Conservation (phyloP, 2,329 filamentous ascomycete species). For the Sporothrix euskadiensis region DNA sequence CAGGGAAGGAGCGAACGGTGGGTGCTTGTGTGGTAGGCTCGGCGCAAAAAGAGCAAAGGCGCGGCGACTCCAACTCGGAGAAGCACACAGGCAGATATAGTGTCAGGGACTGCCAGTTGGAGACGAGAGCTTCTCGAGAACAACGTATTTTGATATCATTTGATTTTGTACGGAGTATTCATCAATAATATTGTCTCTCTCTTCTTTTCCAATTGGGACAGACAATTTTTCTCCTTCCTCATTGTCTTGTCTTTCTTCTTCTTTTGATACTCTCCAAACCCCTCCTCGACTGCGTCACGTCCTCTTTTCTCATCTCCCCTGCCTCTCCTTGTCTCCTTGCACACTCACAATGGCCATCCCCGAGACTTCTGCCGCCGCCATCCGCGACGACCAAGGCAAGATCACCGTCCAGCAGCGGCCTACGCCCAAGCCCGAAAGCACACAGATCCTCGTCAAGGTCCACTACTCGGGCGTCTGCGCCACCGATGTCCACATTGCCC, state of each 20-base stretch:
- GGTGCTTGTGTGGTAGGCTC: neutral
- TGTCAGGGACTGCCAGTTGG: slow-evolving; percentile 3
- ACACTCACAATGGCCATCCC: slow-evolving; percentile 31
- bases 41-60: neutral
- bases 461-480: slow-evolving; percentile 27
- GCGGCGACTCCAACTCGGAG: slow-evolving; percentile 5
- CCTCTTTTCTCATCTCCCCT: neutral
- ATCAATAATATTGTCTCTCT: neutral
- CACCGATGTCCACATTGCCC: slow-evolving; percentile 25
- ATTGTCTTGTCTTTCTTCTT: neutral
- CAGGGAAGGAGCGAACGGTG: neutral
- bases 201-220: no score
- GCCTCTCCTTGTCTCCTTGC: no score
- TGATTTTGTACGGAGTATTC: neutral
- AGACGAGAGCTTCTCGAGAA: neutral
- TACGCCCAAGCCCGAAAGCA: slow-evolving; percentile 20
- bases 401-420: slow-evolving; percentile 22
- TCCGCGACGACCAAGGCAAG: slow-evolving; percentile 40
- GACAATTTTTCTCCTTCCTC: neutral
- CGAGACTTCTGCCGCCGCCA: slow-evolving; percentile 32
- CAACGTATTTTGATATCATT: neutral
- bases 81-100: neutral
- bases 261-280: neutral
- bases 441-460: slow-evolving; percentile 25
- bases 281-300: neutral